These are phyloP conservation scores for Tetrahymena elliotti DNA, from an alignment of 73 alveolate genomes.

Conservation along the genomic window DNA sequence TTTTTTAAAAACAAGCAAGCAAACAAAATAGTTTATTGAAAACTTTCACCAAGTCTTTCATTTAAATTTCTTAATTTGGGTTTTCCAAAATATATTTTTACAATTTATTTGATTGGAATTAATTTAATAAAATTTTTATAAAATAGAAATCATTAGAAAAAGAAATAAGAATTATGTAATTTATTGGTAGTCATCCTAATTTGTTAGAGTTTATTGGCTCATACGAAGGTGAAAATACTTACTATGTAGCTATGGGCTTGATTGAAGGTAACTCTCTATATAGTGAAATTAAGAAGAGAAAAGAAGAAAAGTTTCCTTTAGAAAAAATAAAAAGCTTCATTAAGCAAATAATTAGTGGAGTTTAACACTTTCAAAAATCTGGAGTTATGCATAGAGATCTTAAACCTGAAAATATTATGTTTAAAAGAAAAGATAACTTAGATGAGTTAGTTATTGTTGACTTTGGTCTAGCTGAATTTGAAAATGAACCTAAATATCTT, in stretches of 20 bases:
- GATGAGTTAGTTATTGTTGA: conserved; percentile 36
- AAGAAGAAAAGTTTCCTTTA: neutral
- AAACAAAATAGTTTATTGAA: no score
- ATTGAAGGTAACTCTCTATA: neutral
- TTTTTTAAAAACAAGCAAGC: no score
- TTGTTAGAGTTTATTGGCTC: neutral
- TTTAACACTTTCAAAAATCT: neutral
- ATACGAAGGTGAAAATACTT: neutral
- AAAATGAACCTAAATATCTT: neutral
- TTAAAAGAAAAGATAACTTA: neutral
- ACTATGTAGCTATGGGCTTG: neutral
- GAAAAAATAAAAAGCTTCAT: neutral
- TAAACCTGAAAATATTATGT: conserved; percentile 36
- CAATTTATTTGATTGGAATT: no score
- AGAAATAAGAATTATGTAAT: neutral
- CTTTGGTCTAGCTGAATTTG: conserved; percentile 33
- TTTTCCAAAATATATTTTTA: no score
- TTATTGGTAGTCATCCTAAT: neutral
- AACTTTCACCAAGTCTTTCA: no score
- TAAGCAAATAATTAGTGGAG: neutral
- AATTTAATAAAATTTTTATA: no score
- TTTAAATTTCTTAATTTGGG: no score
- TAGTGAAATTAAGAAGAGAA: neutral
- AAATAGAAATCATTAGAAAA: neutral
- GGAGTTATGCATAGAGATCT: conserved; percentile 37